Evolutionary conservation across 2,329 filamentous ascomycete genomes (phyloP), one percentile per base, ranked within the genome.

Genomic region (Purpureocillium lavendulum): DNA sequence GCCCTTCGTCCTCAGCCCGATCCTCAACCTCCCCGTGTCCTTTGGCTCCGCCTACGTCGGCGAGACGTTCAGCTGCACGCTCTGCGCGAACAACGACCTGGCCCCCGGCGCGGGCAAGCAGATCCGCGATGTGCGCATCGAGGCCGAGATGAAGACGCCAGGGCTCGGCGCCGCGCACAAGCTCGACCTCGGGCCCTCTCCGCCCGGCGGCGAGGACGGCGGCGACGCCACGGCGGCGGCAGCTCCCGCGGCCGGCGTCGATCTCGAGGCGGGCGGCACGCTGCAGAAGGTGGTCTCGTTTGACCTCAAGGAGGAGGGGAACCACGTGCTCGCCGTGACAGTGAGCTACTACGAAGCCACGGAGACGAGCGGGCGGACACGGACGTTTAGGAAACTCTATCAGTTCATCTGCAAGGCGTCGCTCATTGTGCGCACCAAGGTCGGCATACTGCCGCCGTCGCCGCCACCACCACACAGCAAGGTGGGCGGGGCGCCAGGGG

Each of bases 41-140:
- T 97, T 98, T 59, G 90, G 89, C 33, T 90, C 87, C 11, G 89
- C 90, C 8, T 96, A 96, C 59, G 90, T 97, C 15, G 92, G 92
- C 52, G 89, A 97, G 66, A 87, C 83, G 0, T 97, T 98, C 64
- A 82, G 83, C 47, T 98, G 92, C 64, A 95, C 90, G 2, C 73
- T 97, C 16, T 95, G 89, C 64, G 89, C 86, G n/a, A 96, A 95
- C 67, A 90, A 96, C 58, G 90, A 97, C 64, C 45, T 57, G 1
- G 30, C 47, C 5, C 45, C 30, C 35, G 48, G 53, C 42, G 46
- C 48, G 31, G 26, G 43, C 40, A 74, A 70, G 47, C 69, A 69
- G 39, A 80, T 94, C 31, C 82, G 79, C 45, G 84, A 84, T 41
- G 83, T 96, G 38, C 77, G 80, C 40, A 87, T 97, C 52, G 77